Percentiles rank a stretch among this genome's conserved stretches.
Conservation (phyloP, 768 basidiomycete species). For the Mycena olivaceomarginata region DNA sequence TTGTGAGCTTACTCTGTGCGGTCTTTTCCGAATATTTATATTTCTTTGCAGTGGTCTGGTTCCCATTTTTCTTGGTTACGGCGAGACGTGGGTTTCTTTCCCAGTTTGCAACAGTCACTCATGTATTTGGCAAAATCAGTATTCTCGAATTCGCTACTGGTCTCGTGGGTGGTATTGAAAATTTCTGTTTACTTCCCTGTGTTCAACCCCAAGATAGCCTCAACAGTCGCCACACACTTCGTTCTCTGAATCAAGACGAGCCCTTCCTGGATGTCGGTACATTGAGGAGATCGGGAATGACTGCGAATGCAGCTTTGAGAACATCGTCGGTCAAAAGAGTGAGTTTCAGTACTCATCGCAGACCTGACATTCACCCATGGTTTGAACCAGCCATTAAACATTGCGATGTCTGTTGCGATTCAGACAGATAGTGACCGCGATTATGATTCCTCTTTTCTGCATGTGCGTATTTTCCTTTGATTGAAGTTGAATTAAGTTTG, state of each 20-base stretch:
- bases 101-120: not conserved
- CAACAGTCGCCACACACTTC: not conserved
- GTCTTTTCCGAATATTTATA: not conserved
- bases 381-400: no score
- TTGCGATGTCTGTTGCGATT: no score
- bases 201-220: constrained; percentile 6
- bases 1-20: constrained; percentile 4
- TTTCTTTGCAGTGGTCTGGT: constrained; percentile 1
- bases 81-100: not conserved
- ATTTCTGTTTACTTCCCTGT: not conserved
- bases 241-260: not conserved
- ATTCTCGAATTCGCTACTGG: constrained; percentile 3
- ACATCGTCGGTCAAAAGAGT: no score
- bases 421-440: no score
- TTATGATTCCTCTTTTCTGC: no score
- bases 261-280: not conserved
- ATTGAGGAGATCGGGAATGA: no score
- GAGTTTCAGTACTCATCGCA: no score
- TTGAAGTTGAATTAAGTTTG: no score
- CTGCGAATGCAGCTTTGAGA: no score
- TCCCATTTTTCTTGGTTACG: constrained; percentile 9
- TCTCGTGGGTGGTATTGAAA: not conserved
- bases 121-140: not conserved
- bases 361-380: no score
- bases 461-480: no score